These are phyloP conservation scores for Enteropsectra breve DNA, from an alignment of 371 early-diverging fungal species.

Conservation along the genomic window DNA sequence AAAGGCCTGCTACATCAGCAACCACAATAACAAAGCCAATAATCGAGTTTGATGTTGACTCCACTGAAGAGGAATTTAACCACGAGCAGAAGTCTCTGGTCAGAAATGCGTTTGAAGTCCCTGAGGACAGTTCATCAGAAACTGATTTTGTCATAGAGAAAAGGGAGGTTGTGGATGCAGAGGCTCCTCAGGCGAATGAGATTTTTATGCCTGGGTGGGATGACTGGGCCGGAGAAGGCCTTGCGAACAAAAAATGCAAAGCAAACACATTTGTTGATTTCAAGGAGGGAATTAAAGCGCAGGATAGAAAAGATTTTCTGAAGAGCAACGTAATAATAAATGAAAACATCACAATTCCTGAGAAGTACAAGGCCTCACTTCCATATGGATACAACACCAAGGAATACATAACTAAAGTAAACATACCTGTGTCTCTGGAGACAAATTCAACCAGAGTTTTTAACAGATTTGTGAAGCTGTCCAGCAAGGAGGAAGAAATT, in stretches of 20 bases:
- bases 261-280: slow-evolving; percentile 40
- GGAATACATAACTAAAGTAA: slow-evolving; percentile 39
- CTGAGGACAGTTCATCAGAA: slow-evolving; percentile 24
- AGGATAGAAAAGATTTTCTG: slow-evolving; percentile 57
- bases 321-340: slow-evolving; percentile 57
- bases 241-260: slow-evolving; percentile 42
- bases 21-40: background rate
- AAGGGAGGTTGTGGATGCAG: slow-evolving; percentile 25
- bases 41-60: slow-evolving; percentile 10
- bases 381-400: slow-evolving; percentile 48
- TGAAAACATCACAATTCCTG: slow-evolving; percentile 39
- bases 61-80: background rate
- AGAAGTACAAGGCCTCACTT: slow-evolving; percentile 42
- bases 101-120: slow-evolving; percentile 27
- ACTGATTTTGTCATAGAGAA: slow-evolving; percentile 56
- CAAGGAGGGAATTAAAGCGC: slow-evolving; percentile 48
- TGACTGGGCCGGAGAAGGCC: slow-evolving; percentile 54
- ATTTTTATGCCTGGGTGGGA: slow-evolving; percentile 57
- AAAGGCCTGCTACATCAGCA: background rate
- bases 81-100: slow-evolving; percentile 28
- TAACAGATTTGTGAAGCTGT: slow-evolving; percentile 9
- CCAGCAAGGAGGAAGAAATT: background rate
- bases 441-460: slow-evolving; percentile 19
- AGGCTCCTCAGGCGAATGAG: slow-evolving; percentile 49
- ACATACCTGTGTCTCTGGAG: slow-evolving; percentile 17